phyloP scores from a whole-genome alignment of 257 asterid species.

The Striga asiatica region DNA sequence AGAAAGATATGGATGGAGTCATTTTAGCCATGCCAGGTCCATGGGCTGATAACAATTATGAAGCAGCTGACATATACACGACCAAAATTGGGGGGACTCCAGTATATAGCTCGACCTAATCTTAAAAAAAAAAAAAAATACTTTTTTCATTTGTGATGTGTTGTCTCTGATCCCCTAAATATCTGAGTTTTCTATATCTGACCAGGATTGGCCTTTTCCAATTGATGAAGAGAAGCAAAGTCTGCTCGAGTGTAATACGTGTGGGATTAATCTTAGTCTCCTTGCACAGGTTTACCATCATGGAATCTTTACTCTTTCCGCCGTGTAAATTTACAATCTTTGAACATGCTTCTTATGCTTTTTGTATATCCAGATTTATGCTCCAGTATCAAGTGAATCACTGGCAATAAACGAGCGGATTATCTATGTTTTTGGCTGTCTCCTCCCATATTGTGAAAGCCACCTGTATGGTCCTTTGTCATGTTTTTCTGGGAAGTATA shows the following conservation, averaged over 20 bases:
- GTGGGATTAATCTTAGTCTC: conserved; percentile 53
- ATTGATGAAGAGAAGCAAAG: conserved; percentile 22
- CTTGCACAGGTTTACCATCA: conserved; percentile 54
- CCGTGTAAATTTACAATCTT: neutral
- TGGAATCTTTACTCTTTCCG: neutral
- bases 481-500: neutral
- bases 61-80: conserved; percentile 80
- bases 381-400: conserved; percentile 46
- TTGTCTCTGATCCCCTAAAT: neutral
- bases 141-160: neutral
- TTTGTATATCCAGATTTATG: conserved; percentile 48
- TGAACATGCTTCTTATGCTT: conserved; percentile 4
- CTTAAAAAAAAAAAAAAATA: neutral
- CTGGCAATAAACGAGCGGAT: conserved; percentile 47
- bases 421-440: conserved; percentile 61
- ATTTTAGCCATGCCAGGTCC: conserved; percentile 79
- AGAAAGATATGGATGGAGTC: conserved; percentile 42
- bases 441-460: conserved; percentile 50
- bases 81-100: conserved; percentile 87
- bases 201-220: conserved; percentile 75
- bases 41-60: conserved; percentile 72
- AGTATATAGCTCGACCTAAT: conserved; percentile 31
- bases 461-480: conserved; percentile 35
- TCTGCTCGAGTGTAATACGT: conserved; percentile 44
- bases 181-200: conserved; percentile 1